Conservation (phyloP, 1,284 basidiomycete genomes). For the Chalciporus sp. region DNA sequence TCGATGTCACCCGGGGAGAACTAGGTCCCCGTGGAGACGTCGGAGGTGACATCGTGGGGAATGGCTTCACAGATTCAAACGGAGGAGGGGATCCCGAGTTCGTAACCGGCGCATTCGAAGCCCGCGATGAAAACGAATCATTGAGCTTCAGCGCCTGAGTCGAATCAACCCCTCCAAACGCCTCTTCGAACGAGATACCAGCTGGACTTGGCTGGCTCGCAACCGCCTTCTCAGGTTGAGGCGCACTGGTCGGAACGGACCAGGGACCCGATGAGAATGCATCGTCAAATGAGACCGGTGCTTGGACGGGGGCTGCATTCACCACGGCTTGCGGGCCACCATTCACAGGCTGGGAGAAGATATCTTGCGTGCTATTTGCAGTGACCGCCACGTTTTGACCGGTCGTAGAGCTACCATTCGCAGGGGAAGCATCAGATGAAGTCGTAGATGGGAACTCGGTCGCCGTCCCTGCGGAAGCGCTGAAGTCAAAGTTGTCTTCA, state of each 20-base stretch:
- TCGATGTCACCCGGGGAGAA: slow-evolving; percentile 38
- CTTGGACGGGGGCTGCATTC: slow-evolving; percentile 18
- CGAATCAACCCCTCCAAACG: slow-evolving; percentile 54
- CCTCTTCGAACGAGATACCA: slow-evolving; percentile 58
- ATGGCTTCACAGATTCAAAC: slow-evolving; percentile 21
- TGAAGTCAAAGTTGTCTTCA: slow-evolving; percentile 88
- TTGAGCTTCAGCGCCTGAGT: slow-evolving; percentile 47
- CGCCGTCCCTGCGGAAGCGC: slow-evolving; percentile 45
- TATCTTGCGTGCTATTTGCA: slow-evolving; percentile 22
- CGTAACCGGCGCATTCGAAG: slow-evolving; percentile 28
- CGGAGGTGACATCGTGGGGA: slow-evolving; percentile 38
- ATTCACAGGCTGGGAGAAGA: slow-evolving; percentile 16
- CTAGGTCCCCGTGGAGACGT: slow-evolving; percentile 34
- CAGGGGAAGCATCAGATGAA: slow-evolving; percentile 13
- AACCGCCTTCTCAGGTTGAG: slow-evolving; percentile 22
- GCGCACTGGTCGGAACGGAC: slow-evolving; percentile 11
- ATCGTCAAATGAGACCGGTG: slow-evolving; percentile 51
- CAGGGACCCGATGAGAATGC: slow-evolving; percentile 42
- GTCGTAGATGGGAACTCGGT: slow-evolving; percentile 31
- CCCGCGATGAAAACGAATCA: slow-evolving; percentile 31
- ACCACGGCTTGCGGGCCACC: slow-evolving; percentile 2
- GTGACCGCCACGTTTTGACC: slow-evolving; percentile 17
- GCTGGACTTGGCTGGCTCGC: slow-evolving; percentile 18
- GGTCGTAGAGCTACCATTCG: slow-evolving; percentile 18
- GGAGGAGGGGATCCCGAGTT: slow-evolving; percentile 32